Conservation (phyloP, 805 yeast species). For the Candida saitoana region DNA sequence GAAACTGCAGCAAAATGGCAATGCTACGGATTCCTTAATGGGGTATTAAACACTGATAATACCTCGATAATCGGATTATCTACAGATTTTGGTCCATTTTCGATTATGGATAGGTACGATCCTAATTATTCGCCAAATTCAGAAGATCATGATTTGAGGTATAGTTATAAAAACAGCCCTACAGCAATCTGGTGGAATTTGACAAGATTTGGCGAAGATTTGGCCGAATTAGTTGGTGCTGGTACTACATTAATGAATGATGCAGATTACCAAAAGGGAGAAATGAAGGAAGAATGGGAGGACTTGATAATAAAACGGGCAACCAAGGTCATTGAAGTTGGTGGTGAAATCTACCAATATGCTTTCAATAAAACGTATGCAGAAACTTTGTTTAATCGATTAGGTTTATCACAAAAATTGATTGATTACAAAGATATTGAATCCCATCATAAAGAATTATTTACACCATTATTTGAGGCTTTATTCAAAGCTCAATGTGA, state of each 20-base stretch:
- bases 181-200: slow-evolving; percentile 91
- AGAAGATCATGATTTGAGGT: slow-evolving; percentile 70
- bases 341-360: slow-evolving; percentile 62
- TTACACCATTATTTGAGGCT: slow-evolving; percentile 60
- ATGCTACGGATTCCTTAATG: slow-evolving; percentile 87
- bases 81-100: slow-evolving; percentile 93
- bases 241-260: slow-evolving; percentile 51
- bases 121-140: slow-evolving; percentile 85
- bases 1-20: slow-evolving; percentile 80
- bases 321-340: slow-evolving; percentile 55
- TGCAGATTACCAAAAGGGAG: slow-evolving; percentile 35
- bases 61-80: slow-evolving; percentile 85
- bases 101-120: slow-evolving; percentile 80
- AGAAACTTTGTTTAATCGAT: slow-evolving; percentile 53
- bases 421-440: slow-evolving; percentile 30
- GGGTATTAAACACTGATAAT: slow-evolving; percentile 92
- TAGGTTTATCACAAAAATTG: slow-evolving; percentile 54
- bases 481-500: slow-evolving; percentile 63
- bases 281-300: slow-evolving; percentile 47
- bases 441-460: slow-evolving; percentile 40
- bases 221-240: slow-evolving; percentile 78
- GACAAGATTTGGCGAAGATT: slow-evolving; percentile 74
- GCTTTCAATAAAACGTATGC: slow-evolving; percentile 58
- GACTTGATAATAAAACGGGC: slow-evolving; percentile 57
- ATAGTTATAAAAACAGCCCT: slow-evolving; percentile 82